These are phyloP conservation scores for Talaromyces thailandensis DNA, from an alignment of 495 filamentous ascomycete genomes.

Conservation along the genomic window DNA sequence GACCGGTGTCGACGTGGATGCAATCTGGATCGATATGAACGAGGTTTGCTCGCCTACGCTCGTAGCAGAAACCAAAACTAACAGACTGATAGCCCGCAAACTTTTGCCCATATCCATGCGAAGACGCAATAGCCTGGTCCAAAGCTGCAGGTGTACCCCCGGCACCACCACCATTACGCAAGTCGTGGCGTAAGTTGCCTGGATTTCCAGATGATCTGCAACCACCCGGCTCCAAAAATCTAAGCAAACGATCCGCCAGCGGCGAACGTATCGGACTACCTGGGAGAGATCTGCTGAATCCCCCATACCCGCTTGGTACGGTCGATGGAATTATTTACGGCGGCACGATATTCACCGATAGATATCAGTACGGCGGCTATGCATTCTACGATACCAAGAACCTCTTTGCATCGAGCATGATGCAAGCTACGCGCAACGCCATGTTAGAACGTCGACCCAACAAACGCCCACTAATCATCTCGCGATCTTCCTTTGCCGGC, in stretches of 20 bases:
- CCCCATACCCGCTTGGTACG: constrained; percentile 70
- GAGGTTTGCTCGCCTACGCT: constrained; percentile 4
- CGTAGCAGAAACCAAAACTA: neutral
- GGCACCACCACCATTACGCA: constrained; percentile 47
- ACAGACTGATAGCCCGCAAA: constrained; percentile 24
- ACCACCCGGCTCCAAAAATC: constrained; percentile 26
- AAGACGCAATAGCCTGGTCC: constrained; percentile 45
- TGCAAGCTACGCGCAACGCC: constrained; percentile 50
- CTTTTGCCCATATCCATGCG: constrained; percentile 70
- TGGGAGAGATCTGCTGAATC: constrained; percentile 57
- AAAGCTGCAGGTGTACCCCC: constrained; percentile 55
- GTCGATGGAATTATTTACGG: constrained; percentile 59
- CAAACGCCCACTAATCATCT: constrained; percentile 69
- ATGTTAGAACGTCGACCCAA: constrained; percentile 62
- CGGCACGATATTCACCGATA: constrained; percentile 65
- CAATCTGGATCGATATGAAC: constrained; percentile 21
- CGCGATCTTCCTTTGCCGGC: constrained; percentile 74
- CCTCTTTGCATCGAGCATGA: constrained; percentile 76
- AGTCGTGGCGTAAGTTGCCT: constrained; percentile 50
- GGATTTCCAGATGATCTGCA: constrained; percentile 68
- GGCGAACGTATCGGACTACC: constrained; percentile 40
- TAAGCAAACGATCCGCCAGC: constrained; percentile 41
- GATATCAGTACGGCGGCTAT: constrained; percentile 56
- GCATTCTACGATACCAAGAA: constrained; percentile 83
- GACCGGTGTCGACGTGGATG: constrained; percentile 11